These are phyloP conservation scores for Mycena amicta DNA, from an alignment of 768 basidiomycete species.

Conservation along the genomic window DNA sequence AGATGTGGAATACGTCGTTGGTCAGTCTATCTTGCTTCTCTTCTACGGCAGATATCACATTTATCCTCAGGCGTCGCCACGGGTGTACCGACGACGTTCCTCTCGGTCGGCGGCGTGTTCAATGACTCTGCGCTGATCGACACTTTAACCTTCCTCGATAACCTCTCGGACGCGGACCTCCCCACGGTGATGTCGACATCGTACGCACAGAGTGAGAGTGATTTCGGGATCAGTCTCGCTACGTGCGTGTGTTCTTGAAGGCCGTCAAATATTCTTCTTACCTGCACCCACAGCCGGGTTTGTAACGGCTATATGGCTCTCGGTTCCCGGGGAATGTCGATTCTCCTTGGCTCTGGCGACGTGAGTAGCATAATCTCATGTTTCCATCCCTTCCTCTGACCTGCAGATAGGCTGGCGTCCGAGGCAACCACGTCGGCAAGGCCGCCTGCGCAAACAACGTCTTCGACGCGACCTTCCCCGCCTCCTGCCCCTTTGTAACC, in stretches of 20 bases:
- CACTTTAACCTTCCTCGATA: constrained; percentile 6
- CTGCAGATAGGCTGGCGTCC: constrained; percentile 4
- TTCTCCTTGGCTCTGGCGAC: constrained; percentile 6
- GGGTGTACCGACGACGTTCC: constrained; percentile 4
- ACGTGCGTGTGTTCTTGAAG: background rate
- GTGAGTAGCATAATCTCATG: background rate
- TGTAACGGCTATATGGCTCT: constrained; percentile 7
- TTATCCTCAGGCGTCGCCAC: constrained; percentile 5
- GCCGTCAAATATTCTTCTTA: background rate
- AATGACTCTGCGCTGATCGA: background rate
- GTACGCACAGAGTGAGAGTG: constrained; percentile 2
- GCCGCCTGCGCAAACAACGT: constrained; percentile 1
- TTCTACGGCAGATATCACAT: background rate
- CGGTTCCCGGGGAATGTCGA: constrained; percentile 2
- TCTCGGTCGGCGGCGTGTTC: constrained; percentile 3
- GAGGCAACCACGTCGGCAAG: background rate
- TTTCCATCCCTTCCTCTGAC: background rate
- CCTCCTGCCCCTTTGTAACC: constrained; percentile 37
- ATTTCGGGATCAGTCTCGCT: constrained; percentile 4
- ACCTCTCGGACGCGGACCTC: background rate
- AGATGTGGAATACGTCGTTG: constrained; percentile 22
- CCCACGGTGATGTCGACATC: constrained; percentile 9
- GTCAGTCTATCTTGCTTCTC: background rate
- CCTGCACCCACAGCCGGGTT: background rate
- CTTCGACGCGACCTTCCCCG: constrained; percentile 47